A percentile compares a stretch with the other conserved stretches of the same genome.
Conservation (phyloP, 2,329 filamentous ascomycete species). For the Fusarium sp. region DNA sequence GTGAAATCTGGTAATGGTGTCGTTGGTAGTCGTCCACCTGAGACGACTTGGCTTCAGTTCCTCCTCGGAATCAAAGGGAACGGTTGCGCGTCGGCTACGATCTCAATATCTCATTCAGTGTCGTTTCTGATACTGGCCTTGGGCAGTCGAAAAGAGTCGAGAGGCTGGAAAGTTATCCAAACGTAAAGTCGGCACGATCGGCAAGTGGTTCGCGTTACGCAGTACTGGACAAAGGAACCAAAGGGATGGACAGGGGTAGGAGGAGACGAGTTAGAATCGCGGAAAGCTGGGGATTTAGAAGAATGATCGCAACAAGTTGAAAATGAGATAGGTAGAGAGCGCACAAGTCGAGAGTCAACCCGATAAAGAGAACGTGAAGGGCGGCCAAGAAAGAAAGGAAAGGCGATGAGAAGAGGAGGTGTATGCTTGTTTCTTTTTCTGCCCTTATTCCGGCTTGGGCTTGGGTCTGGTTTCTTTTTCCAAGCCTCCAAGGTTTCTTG, state of each 20-base stretch:
- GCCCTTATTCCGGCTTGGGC: slow-evolving; percentile 30
- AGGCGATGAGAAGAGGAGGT: slow-evolving; percentile 39
- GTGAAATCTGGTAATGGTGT: slow-evolving; percentile 34
- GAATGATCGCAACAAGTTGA: slow-evolving; percentile 29
- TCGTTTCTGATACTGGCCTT: slow-evolving; percentile 13
- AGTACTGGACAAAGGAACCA: slow-evolving; percentile 41
- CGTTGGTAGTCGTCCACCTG: slow-evolving; percentile 30
- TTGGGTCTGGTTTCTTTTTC: slow-evolving; percentile 34
- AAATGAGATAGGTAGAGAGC: slow-evolving; percentile 28
- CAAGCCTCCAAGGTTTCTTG: slow-evolving; percentile 36
- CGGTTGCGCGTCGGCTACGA: slow-evolving; percentile 20
- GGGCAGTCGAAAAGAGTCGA: slow-evolving; percentile 20
- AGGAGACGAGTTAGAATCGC: slow-evolving; percentile 27
- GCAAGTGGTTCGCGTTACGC: slow-evolving; percentile 47
- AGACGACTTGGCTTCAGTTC: slow-evolving; percentile 33
- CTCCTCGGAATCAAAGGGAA: slow-evolving; percentile 15
- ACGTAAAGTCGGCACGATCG: slow-evolving; percentile 46
- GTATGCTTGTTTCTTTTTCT: slow-evolving; percentile 45
- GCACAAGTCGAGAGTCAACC: slow-evolving; percentile 24
- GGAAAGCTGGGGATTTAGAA: slow-evolving; percentile 24
- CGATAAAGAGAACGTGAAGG: slow-evolving; percentile 37
- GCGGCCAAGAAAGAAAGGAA: slow-evolving; percentile 43
- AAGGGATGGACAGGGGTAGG: slow-evolving; percentile 41
- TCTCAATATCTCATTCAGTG: slow-evolving; percentile 20
- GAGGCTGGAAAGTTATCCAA: slow-evolving; percentile 38